Evolutionary conservation across 2,329 filamentous ascomycete species (phyloP).

Genomic region (Diaporthe longicolla): DNA sequence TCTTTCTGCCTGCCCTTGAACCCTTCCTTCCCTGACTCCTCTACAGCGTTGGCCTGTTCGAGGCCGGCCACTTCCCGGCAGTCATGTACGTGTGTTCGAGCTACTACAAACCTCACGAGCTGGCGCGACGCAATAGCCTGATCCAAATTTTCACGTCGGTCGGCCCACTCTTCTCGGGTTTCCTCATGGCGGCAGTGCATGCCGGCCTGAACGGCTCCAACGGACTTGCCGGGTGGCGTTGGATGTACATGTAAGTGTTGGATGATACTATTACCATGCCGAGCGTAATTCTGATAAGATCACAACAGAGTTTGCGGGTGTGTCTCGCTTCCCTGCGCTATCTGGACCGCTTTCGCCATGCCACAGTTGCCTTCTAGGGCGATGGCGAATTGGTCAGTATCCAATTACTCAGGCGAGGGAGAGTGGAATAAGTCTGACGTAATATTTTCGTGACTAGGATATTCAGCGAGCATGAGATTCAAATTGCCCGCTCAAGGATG

Average conservation of each 20-base stretch:
- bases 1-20: not conserved
- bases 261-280: accelerated
- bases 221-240: constrained; percentile 1
- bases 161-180: constrained; percentile 47
- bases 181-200: constrained; percentile 9
- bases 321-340: constrained; percentile 1
- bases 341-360: constrained; percentile 12
- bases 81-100: constrained; percentile 51
- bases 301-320: not conserved
- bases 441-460: not conserved
- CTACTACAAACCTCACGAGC: constrained; percentile 51
- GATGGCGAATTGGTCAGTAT: constrained; percentile 11
- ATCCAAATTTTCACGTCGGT: constrained; percentile 49
- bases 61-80: constrained; percentile 50
- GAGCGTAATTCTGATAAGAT: not conserved
- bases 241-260: constrained; percentile 6
- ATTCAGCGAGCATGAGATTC: constrained; percentile 9
- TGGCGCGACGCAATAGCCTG: constrained; percentile 49
- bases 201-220: constrained; percentile 4
- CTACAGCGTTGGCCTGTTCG: constrained; percentile 48
- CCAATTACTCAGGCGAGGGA: not conserved
- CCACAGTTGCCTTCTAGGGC: constrained; percentile 15
- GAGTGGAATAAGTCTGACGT: not conserved
- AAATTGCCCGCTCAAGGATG: constrained; percentile 9
- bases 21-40: not conserved